Conservation (phyloP, 257 asterid genomes). For the Nicotiana benthamiana region DNA sequence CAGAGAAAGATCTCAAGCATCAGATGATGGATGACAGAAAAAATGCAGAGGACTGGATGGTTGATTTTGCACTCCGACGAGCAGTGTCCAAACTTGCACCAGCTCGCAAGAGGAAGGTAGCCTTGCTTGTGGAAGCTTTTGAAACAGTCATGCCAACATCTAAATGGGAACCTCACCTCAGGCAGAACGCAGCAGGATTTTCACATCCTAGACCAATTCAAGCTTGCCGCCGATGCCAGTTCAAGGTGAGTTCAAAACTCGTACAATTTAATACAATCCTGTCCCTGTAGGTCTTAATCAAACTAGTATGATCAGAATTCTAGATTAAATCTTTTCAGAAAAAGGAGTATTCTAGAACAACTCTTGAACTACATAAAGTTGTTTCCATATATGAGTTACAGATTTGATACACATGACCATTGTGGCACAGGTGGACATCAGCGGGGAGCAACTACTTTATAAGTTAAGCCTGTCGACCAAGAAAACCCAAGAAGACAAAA, state of each 20-base stretch:
- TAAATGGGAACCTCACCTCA: conserved; percentile 29
- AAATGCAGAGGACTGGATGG: conserved; percentile 84
- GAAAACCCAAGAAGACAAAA: too few species aligned
- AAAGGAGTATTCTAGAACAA: neutral
- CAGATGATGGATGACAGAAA: conserved; percentile 60
- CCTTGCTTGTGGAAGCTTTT: conserved; percentile 76
- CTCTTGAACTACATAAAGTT: neutral
- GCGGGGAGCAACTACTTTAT: neutral
- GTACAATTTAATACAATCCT: neutral
- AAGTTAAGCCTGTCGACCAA: too few species aligned
- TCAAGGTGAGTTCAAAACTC: conserved; percentile 20
- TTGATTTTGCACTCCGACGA: conserved; percentile 73
- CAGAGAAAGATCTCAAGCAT: conserved; percentile 73
- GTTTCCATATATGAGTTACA: neutral
- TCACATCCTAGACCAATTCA: conserved; percentile 36
- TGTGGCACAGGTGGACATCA: conserved; percentile 3
- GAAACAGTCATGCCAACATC: conserved; percentile 60
- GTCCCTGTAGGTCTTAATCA: neutral
- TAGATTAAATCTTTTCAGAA: too few species aligned
- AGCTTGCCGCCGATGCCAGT: conserved; percentile 52
- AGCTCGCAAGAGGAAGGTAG: conserved; percentile 74
- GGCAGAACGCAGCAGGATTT: conserved; percentile 24
- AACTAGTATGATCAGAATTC: neutral
- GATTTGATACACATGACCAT: neutral
- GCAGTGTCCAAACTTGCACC: conserved; percentile 61